These are phyloP conservation scores for Coffea eugenioides DNA, from an alignment of 257 asterid species.

Conservation along the genomic window DNA sequence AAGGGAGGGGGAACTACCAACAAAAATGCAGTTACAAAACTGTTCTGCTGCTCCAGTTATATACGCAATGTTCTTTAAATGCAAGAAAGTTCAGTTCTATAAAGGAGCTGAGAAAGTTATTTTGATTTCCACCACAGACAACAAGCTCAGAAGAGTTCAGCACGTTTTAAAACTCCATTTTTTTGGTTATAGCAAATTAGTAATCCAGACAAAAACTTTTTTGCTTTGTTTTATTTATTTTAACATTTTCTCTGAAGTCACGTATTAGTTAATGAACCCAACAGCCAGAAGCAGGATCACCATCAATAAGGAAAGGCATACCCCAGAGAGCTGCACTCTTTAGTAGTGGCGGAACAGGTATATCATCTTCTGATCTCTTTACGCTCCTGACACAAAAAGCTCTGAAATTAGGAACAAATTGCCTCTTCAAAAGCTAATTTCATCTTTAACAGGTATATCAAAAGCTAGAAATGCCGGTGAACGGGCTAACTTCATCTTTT, in stretches of 20 bases:
- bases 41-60: background rate
- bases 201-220: background rate
- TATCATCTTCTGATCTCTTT: slow-evolving; percentile 76
- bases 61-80: background rate
- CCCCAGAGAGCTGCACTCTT: slow-evolving; percentile 98
- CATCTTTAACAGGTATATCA: too few species aligned
- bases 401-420: background rate
- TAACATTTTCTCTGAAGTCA: background rate
- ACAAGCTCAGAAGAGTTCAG: background rate
- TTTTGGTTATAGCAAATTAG: too few species aligned
- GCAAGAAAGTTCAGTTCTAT: background rate
- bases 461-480: background rate
- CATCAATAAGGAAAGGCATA: slow-evolving; percentile 34
- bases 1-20: background rate
- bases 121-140: background rate
- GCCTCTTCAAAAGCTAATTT: too few species aligned
- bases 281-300: slow-evolving; percentile 7
- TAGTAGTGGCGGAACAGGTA: slow-evolving; percentile 93
- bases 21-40: too few species aligned
- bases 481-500: background rate
- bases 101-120: background rate
- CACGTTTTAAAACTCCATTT: too few species aligned
- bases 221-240: too few species aligned
- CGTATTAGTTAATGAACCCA: background rate
- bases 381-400: slow-evolving; percentile 58